Conservation (phyloP, 164 flowering plant genomes). For the Chloranthus sessilifolius region DNA sequence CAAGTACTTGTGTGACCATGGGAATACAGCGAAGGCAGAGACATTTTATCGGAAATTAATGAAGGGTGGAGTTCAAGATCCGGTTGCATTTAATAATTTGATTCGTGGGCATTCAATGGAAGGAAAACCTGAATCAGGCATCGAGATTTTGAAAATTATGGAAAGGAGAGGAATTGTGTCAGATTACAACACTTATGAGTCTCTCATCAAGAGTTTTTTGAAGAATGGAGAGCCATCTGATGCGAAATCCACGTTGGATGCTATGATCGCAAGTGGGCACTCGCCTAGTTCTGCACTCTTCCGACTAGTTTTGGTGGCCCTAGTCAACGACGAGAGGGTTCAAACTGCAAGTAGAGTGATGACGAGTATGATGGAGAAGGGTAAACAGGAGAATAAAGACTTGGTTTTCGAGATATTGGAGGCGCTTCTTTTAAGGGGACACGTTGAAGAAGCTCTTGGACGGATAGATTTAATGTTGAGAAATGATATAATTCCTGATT, state of each 20-base stretch:
- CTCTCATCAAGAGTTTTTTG: slow-evolving; percentile 60
- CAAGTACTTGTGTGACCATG: slow-evolving; percentile 61
- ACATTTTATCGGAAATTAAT: slow-evolving; percentile 58
- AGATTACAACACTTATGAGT: slow-evolving; percentile 42
- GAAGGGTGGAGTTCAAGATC: slow-evolving; percentile 78
- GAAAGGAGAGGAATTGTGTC: slow-evolving; percentile 48
- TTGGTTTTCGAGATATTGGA: slow-evolving; percentile 80
- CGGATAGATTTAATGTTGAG: slow-evolving; percentile 62
- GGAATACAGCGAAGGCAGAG: slow-evolving; percentile 71
- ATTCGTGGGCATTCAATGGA: slow-evolving; percentile 76
- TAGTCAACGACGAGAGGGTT: slow-evolving; percentile 68
- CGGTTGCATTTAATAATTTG: slow-evolving; percentile 63
- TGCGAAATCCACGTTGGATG: slow-evolving; percentile 69
- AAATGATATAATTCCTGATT: slow-evolving; percentile 44
- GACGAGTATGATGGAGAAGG: slow-evolving; percentile 89
- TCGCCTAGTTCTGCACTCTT: slow-evolving; percentile 55
- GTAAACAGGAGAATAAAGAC: slow-evolving; percentile 78
- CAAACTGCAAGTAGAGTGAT: slow-evolving; percentile 93
- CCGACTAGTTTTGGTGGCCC: slow-evolving; percentile 60
- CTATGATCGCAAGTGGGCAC: slow-evolving; percentile 72
- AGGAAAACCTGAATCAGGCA: slow-evolving; percentile 61
- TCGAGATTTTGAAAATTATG: slow-evolving; percentile 79
- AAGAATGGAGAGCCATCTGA: slow-evolving; percentile 79
- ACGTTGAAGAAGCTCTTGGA: slow-evolving; percentile 93
- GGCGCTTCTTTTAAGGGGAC: slow-evolving; percentile 89